Evolutionary conservation across 2,329 filamentous ascomycete species (phyloP), one percentile per base, ranked within the genome.

Genomic region (Cladosporium sp.): DNA sequence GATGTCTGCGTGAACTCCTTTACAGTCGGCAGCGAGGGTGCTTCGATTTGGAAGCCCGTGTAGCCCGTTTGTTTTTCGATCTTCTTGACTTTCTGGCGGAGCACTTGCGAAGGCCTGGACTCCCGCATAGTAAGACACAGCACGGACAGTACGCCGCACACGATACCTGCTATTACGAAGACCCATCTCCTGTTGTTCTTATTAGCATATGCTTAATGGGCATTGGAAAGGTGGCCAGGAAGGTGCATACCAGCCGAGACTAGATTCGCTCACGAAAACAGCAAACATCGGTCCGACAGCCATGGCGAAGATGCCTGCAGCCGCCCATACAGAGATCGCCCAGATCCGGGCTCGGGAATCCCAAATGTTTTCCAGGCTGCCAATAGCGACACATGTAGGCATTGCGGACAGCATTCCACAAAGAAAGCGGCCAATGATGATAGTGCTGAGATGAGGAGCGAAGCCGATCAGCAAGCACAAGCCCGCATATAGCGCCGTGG

Each of bases 281-380:
- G 50, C 50, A 29, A 31, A 56, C 8, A 64, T n/a, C 5, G 52
- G 61, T 40, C 61, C 61, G 12, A 64, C 18, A 7, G 50, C 33
- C 50, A 64, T 57, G 11, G 49, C 61, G 7, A 64, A 29, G 23
- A 56, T 46, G 18, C 61, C 61, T 5, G 53, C 50, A 33, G 50
- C 53, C 14, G 50, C 61, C 61, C 61, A 57, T 14, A 21, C 18
- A 18, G 37, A 26, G 50, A 64, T 57, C 57, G 56, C 28, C 80
- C 80, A 83, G 12, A 83, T 77, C 8, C 81, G 76, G 23, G 74
- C 75, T 55, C 75, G 72, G 4, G 77, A 75, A 64, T 82, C 79
- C 73, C 79, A 84, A 71, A 85, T 78, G 67, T 85, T 82, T 66
- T 85, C 82, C 35, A 84, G 77, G 59, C 79, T 82, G 1, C 83